Percentiles rank a stretch among this genome's conserved stretches.
Evolutionary conservation across 2,329 filamentous ascomycete species (phyloP).

Genomic region (Aaosphaeria arxii): DNA sequence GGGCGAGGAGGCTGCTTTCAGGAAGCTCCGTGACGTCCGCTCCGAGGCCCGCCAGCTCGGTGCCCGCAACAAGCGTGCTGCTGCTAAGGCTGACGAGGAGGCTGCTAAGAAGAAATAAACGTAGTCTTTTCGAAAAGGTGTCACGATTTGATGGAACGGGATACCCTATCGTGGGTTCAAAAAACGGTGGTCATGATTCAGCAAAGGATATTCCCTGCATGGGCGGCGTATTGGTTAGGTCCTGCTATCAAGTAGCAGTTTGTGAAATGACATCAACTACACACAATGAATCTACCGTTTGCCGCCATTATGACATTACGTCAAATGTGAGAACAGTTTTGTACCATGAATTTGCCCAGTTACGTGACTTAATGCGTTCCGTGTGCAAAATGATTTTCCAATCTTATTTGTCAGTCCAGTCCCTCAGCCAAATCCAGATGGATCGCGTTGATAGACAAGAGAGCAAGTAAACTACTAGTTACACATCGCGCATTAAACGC

Average conservation of each 20-base stretch:
- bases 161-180: constrained; percentile 26
- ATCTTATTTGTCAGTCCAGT: too few relatives aligned
- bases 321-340: not conserved
- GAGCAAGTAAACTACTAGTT: too few relatives aligned
- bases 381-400: not conserved
- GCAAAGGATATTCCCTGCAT: constrained; percentile 32
- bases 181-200: constrained; percentile 29
- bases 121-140: not conserved
- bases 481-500: not conserved
- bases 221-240: constrained; percentile 38
- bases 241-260: constrained; percentile 28
- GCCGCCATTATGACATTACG: constrained; percentile 11
- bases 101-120: constrained; percentile 76
- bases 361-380: not conserved
- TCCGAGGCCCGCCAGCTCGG: constrained; percentile 78
- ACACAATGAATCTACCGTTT: constrained; percentile 28
- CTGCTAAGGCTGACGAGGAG: constrained; percentile 82
- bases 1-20: constrained; percentile 82
- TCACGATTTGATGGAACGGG: constrained; percentile 18
- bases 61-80: constrained; percentile 87
- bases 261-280: constrained; percentile 38
- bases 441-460: too few relatives aligned
- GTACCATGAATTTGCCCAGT: not conserved
- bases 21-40: constrained; percentile 78
- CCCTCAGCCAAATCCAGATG: too few relatives aligned